Evolutionary conservation across 805 yeast species (phyloP).

Genomic region (Candida montana): DNA sequence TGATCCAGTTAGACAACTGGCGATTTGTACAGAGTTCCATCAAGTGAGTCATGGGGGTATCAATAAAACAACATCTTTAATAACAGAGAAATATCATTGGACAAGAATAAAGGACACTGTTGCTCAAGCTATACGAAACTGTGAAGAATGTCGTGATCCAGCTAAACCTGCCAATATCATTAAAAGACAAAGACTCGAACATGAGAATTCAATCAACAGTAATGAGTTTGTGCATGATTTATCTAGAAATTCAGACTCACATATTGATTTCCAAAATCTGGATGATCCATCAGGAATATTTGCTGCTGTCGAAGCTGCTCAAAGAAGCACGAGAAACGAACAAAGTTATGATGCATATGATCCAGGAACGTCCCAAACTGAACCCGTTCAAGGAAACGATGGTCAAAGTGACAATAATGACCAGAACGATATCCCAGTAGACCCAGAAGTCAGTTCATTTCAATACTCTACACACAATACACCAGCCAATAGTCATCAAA

Average conservation of each 20-base stretch:
- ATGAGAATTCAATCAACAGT: background rate
- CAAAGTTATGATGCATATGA: conserved; percentile 3
- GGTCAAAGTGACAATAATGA: conserved; percentile 1
- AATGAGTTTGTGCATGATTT: conserved; percentile 14
- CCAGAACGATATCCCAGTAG: conserved; percentile 44
- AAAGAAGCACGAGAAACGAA: conserved; percentile 16
- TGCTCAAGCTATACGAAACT: conserved; percentile 67
- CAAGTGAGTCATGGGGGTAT: conserved; percentile 75
- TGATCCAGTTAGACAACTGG: conserved; percentile 68
- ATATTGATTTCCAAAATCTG: conserved; percentile 18
- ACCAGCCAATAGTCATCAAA: conserved; percentile 3
- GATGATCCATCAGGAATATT: conserved; percentile 28
- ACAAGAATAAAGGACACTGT: conserved; percentile 85
- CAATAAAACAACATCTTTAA: conserved; percentile 73
- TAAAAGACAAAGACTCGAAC: conserved; percentile 4
- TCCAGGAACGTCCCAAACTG: conserved; percentile 1
- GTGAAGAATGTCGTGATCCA: conserved; percentile 54
- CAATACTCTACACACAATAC: background rate
- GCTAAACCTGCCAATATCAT: conserved; percentile 5
- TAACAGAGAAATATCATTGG: conserved; percentile 87
- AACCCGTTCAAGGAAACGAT: conserved; percentile 1
- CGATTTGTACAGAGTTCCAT: conserved; percentile 70
- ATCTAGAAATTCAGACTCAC: conserved; percentile 14
- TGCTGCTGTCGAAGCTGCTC: conserved; percentile 60
- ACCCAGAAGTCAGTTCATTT: conserved; percentile 42